Evolutionary conservation across 495 filamentous ascomycete genomes (phyloP), one percentile per base, ranked within the genome.

Genomic region (Podospora bellae-mahoneyi): DNA sequence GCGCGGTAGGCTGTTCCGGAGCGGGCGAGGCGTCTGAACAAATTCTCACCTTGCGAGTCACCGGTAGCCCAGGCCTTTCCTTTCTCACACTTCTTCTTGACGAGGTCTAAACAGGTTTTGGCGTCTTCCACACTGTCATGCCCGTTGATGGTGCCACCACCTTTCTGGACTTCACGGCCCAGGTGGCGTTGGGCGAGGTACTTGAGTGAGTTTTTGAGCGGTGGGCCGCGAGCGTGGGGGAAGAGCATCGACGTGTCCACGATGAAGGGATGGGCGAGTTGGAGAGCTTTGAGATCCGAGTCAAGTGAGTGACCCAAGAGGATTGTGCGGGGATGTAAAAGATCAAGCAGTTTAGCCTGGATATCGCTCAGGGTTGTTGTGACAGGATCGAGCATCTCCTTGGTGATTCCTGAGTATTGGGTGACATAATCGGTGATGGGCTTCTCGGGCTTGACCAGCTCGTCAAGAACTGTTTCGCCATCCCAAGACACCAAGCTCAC

Each of bases 101-200:
- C 87, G 1, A 99, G 88, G 70, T 99, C 96, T 18, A 99, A 86
- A 66, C 91, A 94, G 3, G 95, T 92, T 58, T 84, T 87, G 16
- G 95, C 92, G 75, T 99, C 95, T 79, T 99, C 96, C 72, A 97
- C 85, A 30, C 91, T 92, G 82, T 97, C 89, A 73, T 99, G 95
- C 9, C 95, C 95, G 3, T 72, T 69, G 23, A 72, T 72, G 34
- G 83, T 81, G 19, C 80, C 85, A 2, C 78, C 81, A 7, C 89
- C 89, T 63, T 89, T 91, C 74, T 99, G 95, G 67, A 99, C 96
- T 73, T 93, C 90, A 60, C 92, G 90, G 66, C 81, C 83, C 39
- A 97, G 86, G 69, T 93, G 91, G 71, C 90, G 91, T 62, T 92
- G 87, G 0, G 90, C 84, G 1, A 99, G 87, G 79, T 85, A 96